phyloP scores from a whole-genome alignment of 1,284 basidiomycete genomes.

The Neonothopanus nambi region DNA sequence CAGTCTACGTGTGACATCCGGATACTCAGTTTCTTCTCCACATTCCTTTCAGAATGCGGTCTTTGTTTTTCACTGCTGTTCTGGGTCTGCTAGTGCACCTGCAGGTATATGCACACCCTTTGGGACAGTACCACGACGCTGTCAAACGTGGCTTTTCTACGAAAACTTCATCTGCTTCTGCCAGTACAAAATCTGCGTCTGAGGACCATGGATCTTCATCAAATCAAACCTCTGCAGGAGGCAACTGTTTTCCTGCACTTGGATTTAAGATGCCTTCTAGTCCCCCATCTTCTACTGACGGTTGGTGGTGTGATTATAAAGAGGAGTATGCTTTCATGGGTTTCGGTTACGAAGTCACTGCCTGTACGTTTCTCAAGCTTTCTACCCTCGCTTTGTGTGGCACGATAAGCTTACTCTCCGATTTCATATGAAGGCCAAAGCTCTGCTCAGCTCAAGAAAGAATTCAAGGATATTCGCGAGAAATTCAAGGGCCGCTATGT shows the following conservation, averaged over 20 bases:
- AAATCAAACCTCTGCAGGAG: too few relatives aligned
- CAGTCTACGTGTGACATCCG: too few relatives aligned
- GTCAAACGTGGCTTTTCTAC: too few relatives aligned
- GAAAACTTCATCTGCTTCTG: too few relatives aligned
- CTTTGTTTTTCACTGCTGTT: too few relatives aligned
- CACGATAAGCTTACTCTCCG: not conserved
- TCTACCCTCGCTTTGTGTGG: not conserved
- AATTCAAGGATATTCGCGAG: constrained; percentile 64
- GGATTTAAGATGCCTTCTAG: constrained; percentile 56
- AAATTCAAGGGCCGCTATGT: constrained; percentile 69
- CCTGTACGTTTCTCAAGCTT: constrained; percentile 37
- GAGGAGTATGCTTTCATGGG: constrained; percentile 74
- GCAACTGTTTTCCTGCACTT: constrained; percentile 54
- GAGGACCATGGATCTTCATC: too few relatives aligned
- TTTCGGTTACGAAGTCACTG: constrained; percentile 69
- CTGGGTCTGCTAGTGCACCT: too few relatives aligned
- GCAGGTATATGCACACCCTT: too few relatives aligned
- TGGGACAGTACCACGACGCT: too few relatives aligned
- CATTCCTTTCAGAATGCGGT: too few relatives aligned
- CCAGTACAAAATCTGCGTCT: too few relatives aligned
- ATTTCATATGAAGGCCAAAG: constrained; percentile 43
- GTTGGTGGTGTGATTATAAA: constrained; percentile 67
- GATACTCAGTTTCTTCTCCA: too few relatives aligned
- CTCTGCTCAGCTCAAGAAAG: constrained; percentile 45
- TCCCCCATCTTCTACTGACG: constrained; percentile 44